Evolutionary conservation across 805 yeast genomes (phyloP).

Genomic region (Cyberlindnera amylophila): DNA sequence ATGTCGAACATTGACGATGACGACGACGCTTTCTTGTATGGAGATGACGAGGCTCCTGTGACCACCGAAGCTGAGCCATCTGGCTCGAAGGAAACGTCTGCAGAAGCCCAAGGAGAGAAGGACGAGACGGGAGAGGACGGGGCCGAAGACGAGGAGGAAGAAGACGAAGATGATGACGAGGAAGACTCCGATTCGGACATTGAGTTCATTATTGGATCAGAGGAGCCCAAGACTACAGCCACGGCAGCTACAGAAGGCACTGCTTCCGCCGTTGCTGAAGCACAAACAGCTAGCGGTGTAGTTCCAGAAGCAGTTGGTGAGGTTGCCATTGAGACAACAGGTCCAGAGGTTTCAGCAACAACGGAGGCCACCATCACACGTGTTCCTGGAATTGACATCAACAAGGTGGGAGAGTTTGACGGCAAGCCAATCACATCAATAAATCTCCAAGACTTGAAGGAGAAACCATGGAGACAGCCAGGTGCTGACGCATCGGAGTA

Average conservation of each 20-base stretch:
- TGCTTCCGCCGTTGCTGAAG: slow-evolving; percentile 24
- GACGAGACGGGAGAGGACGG: slow-evolving; percentile 13
- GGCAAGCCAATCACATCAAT: slow-evolving; percentile 82
- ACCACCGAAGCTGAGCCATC: neutral
- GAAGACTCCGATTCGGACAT: slow-evolving; percentile 51
- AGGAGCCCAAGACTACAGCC: slow-evolving; percentile 23
- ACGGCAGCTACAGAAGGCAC: slow-evolving; percentile 20
- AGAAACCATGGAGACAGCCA: slow-evolving; percentile 98
- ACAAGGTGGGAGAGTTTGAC: slow-evolving; percentile 66
- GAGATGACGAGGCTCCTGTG: slow-evolving; percentile 18
- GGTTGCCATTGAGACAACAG: slow-evolving; percentile 31
- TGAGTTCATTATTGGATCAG: slow-evolving; percentile 72
- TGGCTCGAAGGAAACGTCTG: neutral
- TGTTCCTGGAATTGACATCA: slow-evolving; percentile 56
- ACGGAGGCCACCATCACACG: slow-evolving; percentile 35
- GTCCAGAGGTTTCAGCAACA: slow-evolving; percentile 14
- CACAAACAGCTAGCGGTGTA: slow-evolving; percentile 21
- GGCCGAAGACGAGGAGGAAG: slow-evolving; percentile 24
- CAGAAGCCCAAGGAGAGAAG: slow-evolving; percentile 8
- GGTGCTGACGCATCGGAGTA: slow-evolving; percentile 95
- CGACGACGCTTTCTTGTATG: slow-evolving; percentile 54
- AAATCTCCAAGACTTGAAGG: slow-evolving; percentile 75
- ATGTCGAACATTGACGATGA: slow-evolving; percentile 43
- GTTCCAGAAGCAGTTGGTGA: slow-evolving; percentile 33
- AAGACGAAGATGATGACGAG: slow-evolving; percentile 33